Evolutionary conservation across 345 rosid genomes (phyloP).

Genomic region (Syzygium aqueum): DNA sequence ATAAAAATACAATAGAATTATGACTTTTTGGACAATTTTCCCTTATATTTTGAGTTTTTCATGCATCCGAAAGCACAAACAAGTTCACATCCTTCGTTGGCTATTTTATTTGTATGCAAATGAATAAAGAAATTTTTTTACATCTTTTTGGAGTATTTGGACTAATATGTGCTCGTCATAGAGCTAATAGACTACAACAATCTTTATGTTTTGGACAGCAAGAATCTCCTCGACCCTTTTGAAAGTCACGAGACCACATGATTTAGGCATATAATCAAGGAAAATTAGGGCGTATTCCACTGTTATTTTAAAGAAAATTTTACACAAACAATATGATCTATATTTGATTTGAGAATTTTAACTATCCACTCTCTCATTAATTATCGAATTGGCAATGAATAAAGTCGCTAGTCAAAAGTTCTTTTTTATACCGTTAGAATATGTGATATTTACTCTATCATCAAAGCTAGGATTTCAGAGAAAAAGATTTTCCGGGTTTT

Average conservation of each 20-base stretch:
- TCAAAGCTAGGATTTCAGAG: not conserved
- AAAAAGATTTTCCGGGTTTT: not conserved
- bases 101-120: not conserved
- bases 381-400: not conserved
- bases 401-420: not conserved
- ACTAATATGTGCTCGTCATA: not conserved
- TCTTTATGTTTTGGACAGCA: not conserved
- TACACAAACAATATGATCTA: fast-evolving
- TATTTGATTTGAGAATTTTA: not conserved
- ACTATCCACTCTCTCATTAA: fast-evolving
- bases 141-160: not conserved
- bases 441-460: not conserved
- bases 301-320: not conserved
- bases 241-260: not conserved
- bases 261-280: not conserved
- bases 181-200: not conserved
- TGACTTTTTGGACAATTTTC: no score
- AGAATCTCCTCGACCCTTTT: not conserved
- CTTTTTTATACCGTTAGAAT: not conserved
- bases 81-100: not conserved
- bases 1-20: no score
- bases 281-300: not conserved
- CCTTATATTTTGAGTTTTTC: not conserved
- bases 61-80: not conserved
- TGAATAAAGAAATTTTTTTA: not conserved